These are phyloP conservation scores for Citrullus mucosospermus DNA, from an alignment of 306 rosid genomes.

Conservation along the genomic window DNA sequence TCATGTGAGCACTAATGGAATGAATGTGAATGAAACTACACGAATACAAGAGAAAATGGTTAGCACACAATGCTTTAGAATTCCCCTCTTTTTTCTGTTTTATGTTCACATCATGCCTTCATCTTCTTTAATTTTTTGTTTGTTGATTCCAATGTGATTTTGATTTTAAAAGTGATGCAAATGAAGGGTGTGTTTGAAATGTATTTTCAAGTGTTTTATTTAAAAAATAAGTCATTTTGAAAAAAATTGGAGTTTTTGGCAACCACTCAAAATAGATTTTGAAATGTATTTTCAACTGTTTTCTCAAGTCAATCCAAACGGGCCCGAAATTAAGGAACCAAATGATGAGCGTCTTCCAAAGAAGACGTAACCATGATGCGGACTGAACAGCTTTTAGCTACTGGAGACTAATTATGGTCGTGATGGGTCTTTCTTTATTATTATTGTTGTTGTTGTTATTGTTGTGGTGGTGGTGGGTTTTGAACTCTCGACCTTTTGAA, in stretches of 20 bases:
- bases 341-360: slow-evolving; percentile 43
- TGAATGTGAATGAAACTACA: too few relatives aligned
- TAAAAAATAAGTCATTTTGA: too few relatives aligned
- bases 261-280: too few relatives aligned
- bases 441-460: not conserved
- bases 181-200: not conserved
- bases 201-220: too few relatives aligned
- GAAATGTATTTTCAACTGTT: too few relatives aligned
- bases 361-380: slow-evolving; percentile 69
- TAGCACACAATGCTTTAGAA: too few relatives aligned
- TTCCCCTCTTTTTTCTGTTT: too few relatives aligned
- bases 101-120: not conserved
- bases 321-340: slow-evolving; percentile 22
- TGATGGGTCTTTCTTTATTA: slow-evolving; percentile 44
- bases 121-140: not conserved
- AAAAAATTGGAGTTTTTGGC: too few relatives aligned
- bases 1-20: too few relatives aligned
- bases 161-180: not conserved
- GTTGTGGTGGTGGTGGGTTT: not conserved
- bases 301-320: too few relatives aligned
- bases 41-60: too few relatives aligned
- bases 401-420: slow-evolving; percentile 61
- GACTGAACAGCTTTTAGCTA: slow-evolving; percentile 63
- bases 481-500: not conserved
- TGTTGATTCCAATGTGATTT: not conserved